phyloP scores from a whole-genome alignment of 768 basidiomycete species.

The Tremella mesenterica region DNA sequence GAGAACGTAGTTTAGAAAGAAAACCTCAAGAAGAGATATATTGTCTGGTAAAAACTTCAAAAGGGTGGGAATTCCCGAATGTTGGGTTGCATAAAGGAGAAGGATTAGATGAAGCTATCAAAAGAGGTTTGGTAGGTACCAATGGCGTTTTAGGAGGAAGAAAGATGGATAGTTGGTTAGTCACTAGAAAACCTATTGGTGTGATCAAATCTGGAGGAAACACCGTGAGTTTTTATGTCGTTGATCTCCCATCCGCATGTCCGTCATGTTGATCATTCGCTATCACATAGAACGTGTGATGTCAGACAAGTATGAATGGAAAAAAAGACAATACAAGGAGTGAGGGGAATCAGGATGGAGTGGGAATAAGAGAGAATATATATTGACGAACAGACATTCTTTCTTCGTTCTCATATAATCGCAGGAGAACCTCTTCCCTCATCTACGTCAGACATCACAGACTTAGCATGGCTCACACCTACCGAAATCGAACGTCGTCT shows the following conservation, averaged over 20 bases:
- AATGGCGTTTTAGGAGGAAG: conserved; percentile 53
- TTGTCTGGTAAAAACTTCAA: conserved; percentile 59
- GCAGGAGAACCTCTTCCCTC: conserved; percentile 69
- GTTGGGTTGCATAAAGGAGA: conserved; percentile 58
- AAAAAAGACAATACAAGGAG: no score
- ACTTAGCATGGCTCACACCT: conserved; percentile 92
- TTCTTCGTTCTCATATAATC: conserved; percentile 88
- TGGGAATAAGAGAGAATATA: no score
- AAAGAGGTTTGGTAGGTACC: conserved; percentile 58
- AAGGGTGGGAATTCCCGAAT: conserved; percentile 74
- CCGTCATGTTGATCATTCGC: background rate
- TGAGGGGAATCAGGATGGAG: no score
- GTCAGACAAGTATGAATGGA: no score
- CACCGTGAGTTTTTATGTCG: conserved; percentile 18
- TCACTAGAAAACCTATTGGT: conserved; percentile 81
- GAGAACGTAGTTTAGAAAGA: conserved; percentile 63
- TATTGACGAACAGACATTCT: conserved; percentile 59
- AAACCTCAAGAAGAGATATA: conserved; percentile 79
- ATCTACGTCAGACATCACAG: conserved; percentile 51
- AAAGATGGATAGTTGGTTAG: conserved; percentile 87
- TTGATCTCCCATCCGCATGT: background rate
- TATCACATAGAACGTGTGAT: no score
- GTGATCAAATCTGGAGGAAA: conserved; percentile 49
- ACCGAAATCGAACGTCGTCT: conserved; percentile 59
- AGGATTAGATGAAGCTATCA: conserved; percentile 72